Evolutionary conservation across 768 basidiomycete species (phyloP), one percentile per base, ranked within the genome.

Genomic region (Amanita rubescens): DNA sequence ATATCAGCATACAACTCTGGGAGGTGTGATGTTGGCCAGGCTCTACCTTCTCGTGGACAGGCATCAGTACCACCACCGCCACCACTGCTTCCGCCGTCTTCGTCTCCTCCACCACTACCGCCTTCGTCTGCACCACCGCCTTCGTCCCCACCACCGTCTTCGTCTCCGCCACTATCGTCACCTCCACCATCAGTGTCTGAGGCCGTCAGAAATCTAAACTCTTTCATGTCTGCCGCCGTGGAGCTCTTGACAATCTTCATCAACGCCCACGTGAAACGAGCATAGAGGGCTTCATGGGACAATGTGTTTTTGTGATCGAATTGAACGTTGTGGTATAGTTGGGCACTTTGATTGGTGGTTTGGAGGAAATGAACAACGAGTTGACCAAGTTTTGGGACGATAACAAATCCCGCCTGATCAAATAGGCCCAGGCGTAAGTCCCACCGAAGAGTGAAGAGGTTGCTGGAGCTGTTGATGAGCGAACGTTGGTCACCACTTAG

Each of bases 191-290:
- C 17, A 20, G n/a, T 19, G 25, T 44, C 42, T 30, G 27, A 30
- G 27, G 19, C 38, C n/a, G 12, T 22, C 9, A 9, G 3, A 44
- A 27, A 43, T 38, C 35, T 39, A 32, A 55, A 50, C 12, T 27
- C 20, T 15, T 51, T 42, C 25, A 32, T 11, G 17, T n/a, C 14
- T 30, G 22, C 12, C 27, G 8, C 27, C 8, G 27, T 30, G 27
- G 27, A 30, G n/a, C 15, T 14, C 11, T 43, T 45, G 19, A 57
- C 54, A 45, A 54, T 51, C 27, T 51, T 57, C 4, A 49, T 50
- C 38, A 59, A 27, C n/a, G 56, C 58, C 58, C 56, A 59, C 33
- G 58, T 56, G 37, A 59, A 59, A 17, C 58, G 58, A 45, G 58
- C 58, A 55, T 54, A 59, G 34, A 59, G 49, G 17, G 39, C 22